phyloP scores from a whole-genome alignment of 768 basidiomycete genomes.

The Mycena pura region DNA sequence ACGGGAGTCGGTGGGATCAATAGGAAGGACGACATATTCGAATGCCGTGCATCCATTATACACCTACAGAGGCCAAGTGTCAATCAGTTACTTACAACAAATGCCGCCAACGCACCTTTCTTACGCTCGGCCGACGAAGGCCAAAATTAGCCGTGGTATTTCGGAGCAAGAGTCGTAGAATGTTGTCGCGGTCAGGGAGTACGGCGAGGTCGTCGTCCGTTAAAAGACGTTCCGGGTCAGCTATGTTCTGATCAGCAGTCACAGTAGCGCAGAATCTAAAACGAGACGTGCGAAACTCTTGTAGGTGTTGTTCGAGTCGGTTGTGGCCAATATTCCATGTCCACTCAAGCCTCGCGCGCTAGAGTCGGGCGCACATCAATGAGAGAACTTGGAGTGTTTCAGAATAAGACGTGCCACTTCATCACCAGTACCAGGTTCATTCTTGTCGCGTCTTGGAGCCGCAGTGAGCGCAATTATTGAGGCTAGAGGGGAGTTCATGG shows the following conservation, averaged over 20 bases:
- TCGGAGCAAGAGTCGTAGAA: background rate
- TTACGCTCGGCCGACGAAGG: background rate
- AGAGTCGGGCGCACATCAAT: too few species aligned
- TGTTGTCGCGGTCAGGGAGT: background rate
- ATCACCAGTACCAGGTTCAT: background rate
- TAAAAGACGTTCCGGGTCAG: background rate
- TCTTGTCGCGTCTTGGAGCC: too few species aligned
- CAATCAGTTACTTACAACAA: background rate
- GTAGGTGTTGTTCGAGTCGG: background rate
- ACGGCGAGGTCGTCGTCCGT: background rate
- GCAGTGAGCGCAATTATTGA: too few species aligned
- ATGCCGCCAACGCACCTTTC: background rate
- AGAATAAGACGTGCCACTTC: background rate
- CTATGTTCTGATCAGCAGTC: background rate
- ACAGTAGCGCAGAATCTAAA: background rate
- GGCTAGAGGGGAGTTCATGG: too few species aligned
- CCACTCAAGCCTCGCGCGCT: background rate
- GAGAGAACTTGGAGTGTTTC: too few species aligned
- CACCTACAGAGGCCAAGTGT: background rate
- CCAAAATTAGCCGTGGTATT: background rate
- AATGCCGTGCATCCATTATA: background rate
- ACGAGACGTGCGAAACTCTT: background rate
- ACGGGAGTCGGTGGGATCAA: background rate
- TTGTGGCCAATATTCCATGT: background rate
- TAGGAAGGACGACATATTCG: background rate